Evolutionary conservation across 2,329 filamentous ascomycete species (phyloP).

Genomic region (Penicillium aurantiogriseum): DNA sequence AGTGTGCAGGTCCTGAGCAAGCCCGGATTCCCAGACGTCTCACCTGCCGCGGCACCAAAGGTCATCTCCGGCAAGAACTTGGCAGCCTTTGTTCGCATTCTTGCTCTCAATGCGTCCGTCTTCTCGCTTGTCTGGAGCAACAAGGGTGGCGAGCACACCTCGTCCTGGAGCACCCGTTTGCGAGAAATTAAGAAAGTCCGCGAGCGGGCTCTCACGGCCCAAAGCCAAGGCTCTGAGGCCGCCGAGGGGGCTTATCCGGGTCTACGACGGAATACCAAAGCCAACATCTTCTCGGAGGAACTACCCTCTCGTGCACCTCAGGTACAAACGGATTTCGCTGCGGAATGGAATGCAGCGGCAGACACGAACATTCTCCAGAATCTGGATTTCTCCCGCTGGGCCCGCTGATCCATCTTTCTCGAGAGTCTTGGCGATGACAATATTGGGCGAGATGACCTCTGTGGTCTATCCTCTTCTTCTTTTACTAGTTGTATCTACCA

Average conservation of each 20-base stretch:
- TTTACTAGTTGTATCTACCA: background rate
- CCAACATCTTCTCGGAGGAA: slow-evolving; percentile 39
- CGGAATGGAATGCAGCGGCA: slow-evolving; percentile 39
- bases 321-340: slow-evolving; percentile 35
- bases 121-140: slow-evolving; percentile 88
- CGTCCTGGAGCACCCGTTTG: slow-evolving; percentile 84
- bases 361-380: slow-evolving; percentile 41
- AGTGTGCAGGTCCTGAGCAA: slow-evolving; percentile 86
- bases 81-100: slow-evolving; percentile 78
- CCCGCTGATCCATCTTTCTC: slow-evolving; percentile 26
- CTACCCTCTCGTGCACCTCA: slow-evolving; percentile 31
- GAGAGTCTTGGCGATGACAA: background rate
- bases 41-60: slow-evolving; percentile 83
- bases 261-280: slow-evolving; percentile 39
- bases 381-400: slow-evolving; percentile 46
- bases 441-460: background rate
- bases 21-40: slow-evolving; percentile 86
- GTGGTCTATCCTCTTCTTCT: background rate
- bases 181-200: slow-evolving; percentile 80
- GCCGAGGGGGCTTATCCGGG: slow-evolving; percentile 35
- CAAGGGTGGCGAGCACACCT: slow-evolving; percentile 73
- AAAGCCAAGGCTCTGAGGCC: slow-evolving; percentile 29
- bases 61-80: slow-evolving; percentile 81
- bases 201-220: slow-evolving; percentile 50
- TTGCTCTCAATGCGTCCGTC: slow-evolving; percentile 90